Percentiles rank a stretch among this genome's conserved stretches.
Conservation (phyloP, 176 grass and related monocot species). For the Rhipidocladum racemiflorum region DNA sequence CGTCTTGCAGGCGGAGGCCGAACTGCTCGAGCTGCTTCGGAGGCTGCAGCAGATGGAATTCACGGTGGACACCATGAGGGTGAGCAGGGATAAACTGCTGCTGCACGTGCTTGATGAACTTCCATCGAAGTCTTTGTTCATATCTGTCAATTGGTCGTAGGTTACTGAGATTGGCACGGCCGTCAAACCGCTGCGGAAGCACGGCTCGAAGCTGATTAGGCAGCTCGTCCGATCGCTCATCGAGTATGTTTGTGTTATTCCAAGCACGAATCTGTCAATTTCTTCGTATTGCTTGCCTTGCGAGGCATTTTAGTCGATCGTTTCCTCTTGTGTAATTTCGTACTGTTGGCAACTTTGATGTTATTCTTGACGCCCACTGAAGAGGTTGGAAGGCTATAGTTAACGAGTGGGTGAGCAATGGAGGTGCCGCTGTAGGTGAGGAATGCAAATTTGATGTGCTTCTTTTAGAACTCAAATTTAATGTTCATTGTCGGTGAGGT, state of each 20-base stretch:
- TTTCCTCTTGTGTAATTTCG: not conserved
- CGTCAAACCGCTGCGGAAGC: conserved; percentile 45
- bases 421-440: conserved; percentile 47
- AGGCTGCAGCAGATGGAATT: conserved; percentile 55
- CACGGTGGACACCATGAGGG: conserved; percentile 55
- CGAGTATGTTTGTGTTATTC: conserved; percentile 38
- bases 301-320: not conserved
- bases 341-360: conserved; percentile 10
- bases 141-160: conserved; percentile 31
- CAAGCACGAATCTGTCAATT: not conserved
- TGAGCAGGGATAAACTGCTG: conserved; percentile 24
- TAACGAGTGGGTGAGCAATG: conserved; percentile 53
- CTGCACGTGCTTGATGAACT: conserved; percentile 16
- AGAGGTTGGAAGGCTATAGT: conserved; percentile 66
- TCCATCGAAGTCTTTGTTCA: conserved; percentile 5
- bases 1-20: conserved; percentile 51
- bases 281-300: not conserved
- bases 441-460: not conserved
- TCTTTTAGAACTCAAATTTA: not conserved
- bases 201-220: conserved; percentile 53
- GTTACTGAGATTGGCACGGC: conserved; percentile 62
- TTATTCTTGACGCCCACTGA: conserved; percentile 9
- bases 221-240: conserved; percentile 54
- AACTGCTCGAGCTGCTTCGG: conserved; percentile 43
- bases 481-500: not conserved